phyloP scores from a whole-genome alignment of 345 rosid genomes.

The Populus davidiana region DNA sequence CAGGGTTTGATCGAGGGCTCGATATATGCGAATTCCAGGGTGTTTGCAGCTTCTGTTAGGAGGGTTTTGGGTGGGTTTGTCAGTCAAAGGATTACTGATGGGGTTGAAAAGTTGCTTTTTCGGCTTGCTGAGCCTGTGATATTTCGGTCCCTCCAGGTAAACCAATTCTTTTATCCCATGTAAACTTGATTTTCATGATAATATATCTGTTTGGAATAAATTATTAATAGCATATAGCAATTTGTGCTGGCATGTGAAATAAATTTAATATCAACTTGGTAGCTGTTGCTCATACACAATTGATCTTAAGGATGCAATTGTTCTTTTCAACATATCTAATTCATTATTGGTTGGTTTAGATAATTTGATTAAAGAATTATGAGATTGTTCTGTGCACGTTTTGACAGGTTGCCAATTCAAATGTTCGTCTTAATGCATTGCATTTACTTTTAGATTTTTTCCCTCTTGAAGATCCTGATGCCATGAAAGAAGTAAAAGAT shows the following conservation, averaged over 20 bases:
- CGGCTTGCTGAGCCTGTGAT: conserved; percentile 79
- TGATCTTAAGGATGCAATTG: background rate
- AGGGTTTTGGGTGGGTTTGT: conserved; percentile 78
- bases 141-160: conserved; percentile 85
- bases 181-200: background rate
- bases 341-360: background rate
- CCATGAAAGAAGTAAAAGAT: conserved; percentile 86
- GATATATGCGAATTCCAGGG: conserved; percentile 49
- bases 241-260: background rate
- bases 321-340: background rate
- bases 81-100: conserved; percentile 60
- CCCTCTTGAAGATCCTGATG: conserved; percentile 92
- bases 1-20: conserved; percentile 71
- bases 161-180: background rate
- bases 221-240: background rate
- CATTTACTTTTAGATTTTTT: conserved; percentile 83
- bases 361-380: conserved; percentile 3
- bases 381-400: conserved; percentile 5
- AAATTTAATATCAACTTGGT: background rate
- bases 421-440: conserved; percentile 85
- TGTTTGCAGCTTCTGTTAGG: conserved; percentile 67
- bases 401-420: conserved; percentile 88
- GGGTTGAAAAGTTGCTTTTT: conserved; percentile 84
- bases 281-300: too few relatives aligned
- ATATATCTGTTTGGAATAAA: background rate